phyloP scores from a whole-genome alignment of 2,329 filamentous ascomycete genomes.

The Calonectria pseudoreteaudii region DNA sequence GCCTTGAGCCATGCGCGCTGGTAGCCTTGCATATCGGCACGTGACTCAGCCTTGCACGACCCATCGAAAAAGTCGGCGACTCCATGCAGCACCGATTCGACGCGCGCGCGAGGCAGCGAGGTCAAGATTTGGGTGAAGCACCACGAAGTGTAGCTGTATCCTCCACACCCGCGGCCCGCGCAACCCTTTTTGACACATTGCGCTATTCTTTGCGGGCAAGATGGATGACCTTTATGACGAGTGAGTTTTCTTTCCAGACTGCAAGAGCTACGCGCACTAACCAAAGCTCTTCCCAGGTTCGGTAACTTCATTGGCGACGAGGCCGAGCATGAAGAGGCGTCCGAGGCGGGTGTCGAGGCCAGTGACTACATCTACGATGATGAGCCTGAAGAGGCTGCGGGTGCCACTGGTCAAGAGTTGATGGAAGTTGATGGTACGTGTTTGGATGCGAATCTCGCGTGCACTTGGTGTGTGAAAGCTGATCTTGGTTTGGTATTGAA shows the following conservation, averaged over 20 bases:
- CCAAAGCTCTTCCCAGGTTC: constrained; percentile 70
- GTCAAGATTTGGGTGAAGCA: constrained; percentile 33
- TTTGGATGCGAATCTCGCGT: not conserved
- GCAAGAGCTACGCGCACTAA: constrained; percentile 32
- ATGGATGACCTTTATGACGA: constrained; percentile 99
- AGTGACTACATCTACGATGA: constrained; percentile 87
- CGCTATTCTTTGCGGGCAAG: constrained; percentile 36
- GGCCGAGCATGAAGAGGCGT: constrained; percentile 85
- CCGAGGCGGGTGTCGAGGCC: constrained; percentile 79
- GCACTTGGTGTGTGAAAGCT: not conserved
- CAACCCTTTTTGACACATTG: constrained; percentile 27
- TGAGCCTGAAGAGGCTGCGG: constrained; percentile 73
- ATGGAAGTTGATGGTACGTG: constrained; percentile 89
- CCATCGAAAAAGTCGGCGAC: constrained; percentile 45
- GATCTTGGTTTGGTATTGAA: constrained; percentile 41
- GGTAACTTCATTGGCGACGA: constrained; percentile 98
- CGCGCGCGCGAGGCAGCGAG: constrained; percentile 38
- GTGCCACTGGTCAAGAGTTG: constrained; percentile 79
- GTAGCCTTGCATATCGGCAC: constrained; percentile 35
- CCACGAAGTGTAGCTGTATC: constrained; percentile 34
- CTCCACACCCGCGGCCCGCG: constrained; percentile 33
- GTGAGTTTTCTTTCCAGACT: constrained; percentile 56
- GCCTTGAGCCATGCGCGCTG: too few species aligned
- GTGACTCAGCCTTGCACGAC: constrained; percentile 37
- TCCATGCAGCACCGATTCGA: constrained; percentile 20